Evolutionary conservation across 2,329 filamentous ascomycete genomes (phyloP), one percentile per base, ranked within the genome.

Genomic region (Rosellinia necatrix): DNA sequence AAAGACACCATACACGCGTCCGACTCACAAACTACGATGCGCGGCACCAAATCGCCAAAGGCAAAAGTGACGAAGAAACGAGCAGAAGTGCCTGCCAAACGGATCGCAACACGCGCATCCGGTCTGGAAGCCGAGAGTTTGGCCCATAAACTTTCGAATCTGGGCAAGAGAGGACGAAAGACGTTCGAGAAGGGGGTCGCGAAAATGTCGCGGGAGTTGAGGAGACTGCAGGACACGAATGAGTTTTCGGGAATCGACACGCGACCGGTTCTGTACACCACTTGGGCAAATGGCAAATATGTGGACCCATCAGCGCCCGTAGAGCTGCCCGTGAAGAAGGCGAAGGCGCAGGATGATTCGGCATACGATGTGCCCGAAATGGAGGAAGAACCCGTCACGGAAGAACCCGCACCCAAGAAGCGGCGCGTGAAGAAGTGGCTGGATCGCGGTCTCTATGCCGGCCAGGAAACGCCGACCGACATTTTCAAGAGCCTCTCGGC

Each of bases 361-460:
- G 67, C 72, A 0, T 70, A 73, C 10, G 71, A 64, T 59, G 61
- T 64, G 8, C 37, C 65, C 2, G 63, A 63, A 29, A 43, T 76
- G 43, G 61, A 69, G 47, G 78, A 68, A 34, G 47, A 68, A 49
- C 24, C 66, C 51, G 54, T 69, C 59, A 66, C 81, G 64, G 71
- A 74, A 21, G 64, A 71, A 6, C 68, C 72, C 9, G 63, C 61
- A 10, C 66, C 71, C 22, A 76, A 73, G 59, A 73, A 76, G 61
- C 76, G 81, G 53, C 79, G 77, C 32, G 74, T 78, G 48, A 96
- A 96, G 77, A 86, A 86, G 63, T 97, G 90, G 83, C 78, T 96
- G 50, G 79, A 81, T 49, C 90, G 92, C 70, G 94, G 93, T 8
- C 79, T 97, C 12, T 97, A 96, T 68, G 87, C 91, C 0, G 94